These are phyloP conservation scores for Chaetomiaceae sp. DNA, from an alignment of 2,329 filamentous ascomycete genomes.

Conservation along the genomic window DNA sequence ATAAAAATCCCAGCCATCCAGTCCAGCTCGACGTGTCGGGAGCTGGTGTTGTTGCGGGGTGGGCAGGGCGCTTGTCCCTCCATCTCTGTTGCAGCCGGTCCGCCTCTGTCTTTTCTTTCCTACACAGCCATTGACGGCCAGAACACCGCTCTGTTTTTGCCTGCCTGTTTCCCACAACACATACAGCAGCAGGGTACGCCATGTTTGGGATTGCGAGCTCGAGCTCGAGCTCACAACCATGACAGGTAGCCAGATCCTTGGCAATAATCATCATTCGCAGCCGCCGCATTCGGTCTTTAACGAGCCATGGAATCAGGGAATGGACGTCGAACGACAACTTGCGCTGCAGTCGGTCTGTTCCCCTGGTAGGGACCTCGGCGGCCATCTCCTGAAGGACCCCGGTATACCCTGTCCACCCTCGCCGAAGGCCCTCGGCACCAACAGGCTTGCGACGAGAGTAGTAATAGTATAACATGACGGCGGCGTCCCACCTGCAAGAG, in stretches of 20 bases:
- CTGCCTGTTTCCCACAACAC: too few relatives aligned
- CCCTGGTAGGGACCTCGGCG: constrained; percentile 12
- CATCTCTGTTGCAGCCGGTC: too few relatives aligned
- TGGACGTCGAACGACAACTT: constrained; percentile 20
- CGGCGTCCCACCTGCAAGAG: not conserved
- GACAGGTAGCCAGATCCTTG: not conserved
- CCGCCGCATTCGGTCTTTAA: not conserved
- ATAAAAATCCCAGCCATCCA: too few relatives aligned
- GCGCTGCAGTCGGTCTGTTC: constrained; percentile 15
- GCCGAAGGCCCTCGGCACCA: not conserved
- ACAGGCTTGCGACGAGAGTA: constrained; percentile 7
- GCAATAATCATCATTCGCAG: not conserved
- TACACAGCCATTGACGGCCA: too few relatives aligned
- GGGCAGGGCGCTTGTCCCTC: too few relatives aligned
- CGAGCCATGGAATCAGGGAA: constrained; percentile 11
- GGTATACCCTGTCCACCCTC: constrained; percentile 12
- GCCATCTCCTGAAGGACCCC: constrained; percentile 20
- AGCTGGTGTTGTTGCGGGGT: too few relatives aligned
- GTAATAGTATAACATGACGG: constrained; percentile 16
- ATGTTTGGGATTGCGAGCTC: too few relatives aligned
- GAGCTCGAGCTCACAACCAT: not conserved
- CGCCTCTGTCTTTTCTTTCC: too few relatives aligned
- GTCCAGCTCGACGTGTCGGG: too few relatives aligned
- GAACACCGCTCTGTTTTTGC: too few relatives aligned
- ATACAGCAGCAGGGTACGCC: too few relatives aligned